These are phyloP conservation scores for Nakaseomyces nivariensis DNA, from an alignment of 1,139 yeast species.

Conservation along the genomic window DNA sequence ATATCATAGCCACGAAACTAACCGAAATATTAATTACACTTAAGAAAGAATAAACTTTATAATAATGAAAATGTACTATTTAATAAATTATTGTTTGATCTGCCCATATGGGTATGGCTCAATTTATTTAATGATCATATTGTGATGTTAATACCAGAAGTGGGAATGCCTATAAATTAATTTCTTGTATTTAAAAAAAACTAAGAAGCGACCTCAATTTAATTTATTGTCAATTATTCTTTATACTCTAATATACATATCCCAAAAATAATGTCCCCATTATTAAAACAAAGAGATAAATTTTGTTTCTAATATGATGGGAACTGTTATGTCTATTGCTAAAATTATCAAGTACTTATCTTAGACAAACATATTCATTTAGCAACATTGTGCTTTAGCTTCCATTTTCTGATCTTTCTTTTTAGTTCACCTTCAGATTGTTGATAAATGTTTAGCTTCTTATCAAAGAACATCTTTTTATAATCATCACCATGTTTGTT, in stretches of 20 bases:
- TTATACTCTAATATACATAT: not conserved
- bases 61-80: constrained; percentile 3
- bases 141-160: too few species aligned
- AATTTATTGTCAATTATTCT: not conserved
- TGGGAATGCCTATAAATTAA: too few species aligned
- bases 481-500: constrained; percentile 83
- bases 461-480: constrained; percentile 86
- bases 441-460: constrained; percentile 71
- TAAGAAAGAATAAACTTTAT: not conserved
- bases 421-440: constrained; percentile 78
- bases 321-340: not conserved
- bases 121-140: too few species aligned
- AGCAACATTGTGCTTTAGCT: constrained; percentile 34
- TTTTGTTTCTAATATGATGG: too few species aligned
- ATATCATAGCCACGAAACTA: not conserved
- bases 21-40: not conserved
- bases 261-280: not conserved
- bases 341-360: not conserved
- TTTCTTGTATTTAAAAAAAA: too few species aligned
- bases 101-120: too few species aligned
- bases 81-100: not conserved
- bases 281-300: too few species aligned
- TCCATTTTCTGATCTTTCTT: constrained; percentile 60
- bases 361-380: not conserved
- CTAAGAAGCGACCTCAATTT: too few species aligned